phyloP scores from a whole-genome alignment of 2,329 filamentous ascomycete genomes.

The Calonectria pseudoreteaudii region DNA sequence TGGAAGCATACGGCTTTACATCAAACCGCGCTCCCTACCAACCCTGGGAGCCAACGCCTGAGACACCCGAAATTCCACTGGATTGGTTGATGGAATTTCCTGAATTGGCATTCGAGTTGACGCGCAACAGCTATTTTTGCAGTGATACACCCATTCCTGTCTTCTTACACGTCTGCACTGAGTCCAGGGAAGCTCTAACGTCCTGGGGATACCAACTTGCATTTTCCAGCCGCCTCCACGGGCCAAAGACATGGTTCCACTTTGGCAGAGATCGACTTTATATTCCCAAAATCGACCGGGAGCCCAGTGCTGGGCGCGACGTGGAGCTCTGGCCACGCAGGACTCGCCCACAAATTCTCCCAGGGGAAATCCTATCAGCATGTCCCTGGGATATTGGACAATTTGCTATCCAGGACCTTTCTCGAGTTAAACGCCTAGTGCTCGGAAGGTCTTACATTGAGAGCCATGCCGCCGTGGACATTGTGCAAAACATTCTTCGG shows the following conservation, averaged over 20 bases:
- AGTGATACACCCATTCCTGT: not conserved
- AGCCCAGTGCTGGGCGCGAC: not conserved
- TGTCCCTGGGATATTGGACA: not conserved
- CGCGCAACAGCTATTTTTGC: not conserved
- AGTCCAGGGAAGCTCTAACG: not conserved
- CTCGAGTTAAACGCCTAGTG: not conserved
- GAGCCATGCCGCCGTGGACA: not conserved
- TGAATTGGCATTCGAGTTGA: not conserved
- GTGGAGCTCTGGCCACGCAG: not conserved
- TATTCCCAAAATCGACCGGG: not conserved
- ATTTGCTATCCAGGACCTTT: not conserved
- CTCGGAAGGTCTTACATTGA: not conserved
- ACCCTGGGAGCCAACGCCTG: not conserved
- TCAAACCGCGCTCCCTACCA: not conserved
- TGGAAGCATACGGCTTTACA: not conserved
- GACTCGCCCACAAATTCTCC: not conserved
- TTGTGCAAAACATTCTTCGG: not conserved
- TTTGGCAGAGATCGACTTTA: not conserved
- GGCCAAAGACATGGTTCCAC: not conserved
- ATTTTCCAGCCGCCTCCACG: not conserved
- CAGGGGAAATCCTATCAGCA: not conserved
- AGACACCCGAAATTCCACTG: not conserved
- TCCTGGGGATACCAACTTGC: not conserved
- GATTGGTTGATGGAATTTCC: not conserved
- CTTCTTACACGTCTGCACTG: not conserved